These are phyloP conservation scores for Epichloe aotearoae DNA, from an alignment of 2,329 filamentous ascomycete species.

Conservation along the genomic window DNA sequence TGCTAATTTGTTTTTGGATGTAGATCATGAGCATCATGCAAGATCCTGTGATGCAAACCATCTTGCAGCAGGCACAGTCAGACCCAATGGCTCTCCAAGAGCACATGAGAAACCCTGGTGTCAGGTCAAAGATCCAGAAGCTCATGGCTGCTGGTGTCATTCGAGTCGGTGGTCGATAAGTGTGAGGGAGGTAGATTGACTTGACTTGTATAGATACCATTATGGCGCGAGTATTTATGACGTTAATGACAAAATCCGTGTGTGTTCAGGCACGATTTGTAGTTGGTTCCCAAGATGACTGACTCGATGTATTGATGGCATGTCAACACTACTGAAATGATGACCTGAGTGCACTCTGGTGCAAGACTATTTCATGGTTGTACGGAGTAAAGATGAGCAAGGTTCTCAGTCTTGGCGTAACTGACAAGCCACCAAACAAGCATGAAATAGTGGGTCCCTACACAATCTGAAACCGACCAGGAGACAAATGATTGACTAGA, in stretches of 20 bases:
- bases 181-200: neutral
- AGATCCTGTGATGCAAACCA: conserved; percentile 95
- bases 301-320: neutral
- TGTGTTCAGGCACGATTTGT: neutral
- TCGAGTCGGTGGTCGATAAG: conserved; percentile 44
- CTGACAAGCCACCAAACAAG: too few relatives aligned
- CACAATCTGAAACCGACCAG: too few relatives aligned
- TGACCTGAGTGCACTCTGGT: too few relatives aligned
- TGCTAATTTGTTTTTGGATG: neutral
- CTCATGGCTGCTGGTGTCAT: conserved; percentile 88
- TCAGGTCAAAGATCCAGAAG: conserved; percentile 86
- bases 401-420: neutral
- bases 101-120: conserved; percentile 87
- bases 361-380: too few relatives aligned
- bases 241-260: neutral
- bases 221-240: conserved; percentile 4
- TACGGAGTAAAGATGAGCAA: neutral
- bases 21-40: conserved; percentile 81
- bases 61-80: conserved; percentile 89
- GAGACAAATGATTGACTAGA: too few relatives aligned
- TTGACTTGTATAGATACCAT: conserved; percentile 8
- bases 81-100: conserved; percentile 88
- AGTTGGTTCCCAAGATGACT: neutral
- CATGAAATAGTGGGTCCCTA: too few relatives aligned
- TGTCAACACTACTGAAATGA: too few relatives aligned